Conservation (phyloP, 2,329 filamentous ascomycete species). For the Teratosphaeria gauchensis region DNA sequence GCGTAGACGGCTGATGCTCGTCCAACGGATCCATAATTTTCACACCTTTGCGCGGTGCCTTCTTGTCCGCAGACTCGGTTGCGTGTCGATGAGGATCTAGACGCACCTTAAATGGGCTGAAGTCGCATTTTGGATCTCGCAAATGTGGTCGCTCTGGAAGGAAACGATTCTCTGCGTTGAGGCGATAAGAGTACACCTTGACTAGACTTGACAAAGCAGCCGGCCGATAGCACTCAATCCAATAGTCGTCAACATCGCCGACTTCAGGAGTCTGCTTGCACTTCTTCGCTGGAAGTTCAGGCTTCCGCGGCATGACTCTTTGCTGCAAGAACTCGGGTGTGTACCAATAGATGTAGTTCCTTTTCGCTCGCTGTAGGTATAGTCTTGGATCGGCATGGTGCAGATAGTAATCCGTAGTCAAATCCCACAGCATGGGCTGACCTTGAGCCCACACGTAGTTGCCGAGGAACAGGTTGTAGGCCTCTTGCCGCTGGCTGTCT, state of each 20-base stretch:
- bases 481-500: constrained; percentile 94
- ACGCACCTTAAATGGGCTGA: constrained; percentile 80
- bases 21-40: constrained; percentile 54
- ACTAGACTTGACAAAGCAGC: constrained; percentile 77
- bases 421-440: constrained; percentile 93
- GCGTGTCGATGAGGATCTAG: constrained; percentile 34
- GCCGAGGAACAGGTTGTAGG: constrained; percentile 92
- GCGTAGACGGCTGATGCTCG: constrained; percentile 3
- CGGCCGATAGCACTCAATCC: constrained; percentile 93
- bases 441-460: constrained; percentile 86
- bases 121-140: constrained; percentile 65
- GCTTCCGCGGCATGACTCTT: constrained; percentile 45
- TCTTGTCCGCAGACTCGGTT: constrained; percentile 49
- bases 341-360: constrained; percentile 82
- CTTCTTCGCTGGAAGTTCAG: neutral
- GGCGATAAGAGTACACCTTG: constrained; percentile 86
- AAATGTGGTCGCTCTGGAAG: constrained; percentile 57
- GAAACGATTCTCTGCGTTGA: constrained; percentile 81
- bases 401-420: constrained; percentile 89
- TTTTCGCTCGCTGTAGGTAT: constrained; percentile 54
- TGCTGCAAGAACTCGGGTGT: constrained; percentile 62
- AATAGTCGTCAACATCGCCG: constrained; percentile 78
- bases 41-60: constrained; percentile 55
- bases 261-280: constrained; percentile 26
- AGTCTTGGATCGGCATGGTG: constrained; percentile 76